Conservation (phyloP, 2,329 filamentous ascomycete species). For the Sclerotinia sclerotiorum region DNA sequence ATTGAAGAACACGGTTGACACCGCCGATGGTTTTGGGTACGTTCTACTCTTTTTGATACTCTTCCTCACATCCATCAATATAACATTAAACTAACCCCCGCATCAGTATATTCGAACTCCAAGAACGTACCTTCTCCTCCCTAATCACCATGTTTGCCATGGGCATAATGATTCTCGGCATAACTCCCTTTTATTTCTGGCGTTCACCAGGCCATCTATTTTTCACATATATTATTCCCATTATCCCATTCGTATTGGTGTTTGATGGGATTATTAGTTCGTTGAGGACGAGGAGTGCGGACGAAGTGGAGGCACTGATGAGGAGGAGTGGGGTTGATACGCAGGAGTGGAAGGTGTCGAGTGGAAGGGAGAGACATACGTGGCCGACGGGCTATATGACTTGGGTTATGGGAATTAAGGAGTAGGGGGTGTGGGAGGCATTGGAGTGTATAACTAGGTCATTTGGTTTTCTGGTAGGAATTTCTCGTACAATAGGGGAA, state of each 20-base stretch:
- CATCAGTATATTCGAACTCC: conserved; percentile 68
- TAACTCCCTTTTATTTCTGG: conserved; percentile 52
- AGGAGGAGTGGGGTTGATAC: conserved; percentile 49
- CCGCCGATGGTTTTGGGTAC: conserved; percentile 62
- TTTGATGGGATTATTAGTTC: conserved; percentile 70
- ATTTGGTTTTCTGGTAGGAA: neutral
- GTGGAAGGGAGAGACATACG: conserved; percentile 46
- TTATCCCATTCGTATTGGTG: conserved; percentile 65
- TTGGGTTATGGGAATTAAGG: conserved; percentile 46
- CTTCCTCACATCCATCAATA: too few species aligned
- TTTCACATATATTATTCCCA: conserved; percentile 65
- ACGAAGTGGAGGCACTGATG: conserved; percentile 62
- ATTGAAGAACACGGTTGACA: conserved; percentile 62
- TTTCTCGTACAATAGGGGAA: neutral
- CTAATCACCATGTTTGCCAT: conserved; percentile 55
- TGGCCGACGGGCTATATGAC: conserved; percentile 50
- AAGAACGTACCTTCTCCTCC: conserved; percentile 59
- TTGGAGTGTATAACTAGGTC: neutral
- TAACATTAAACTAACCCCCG: neutral
- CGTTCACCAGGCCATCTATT: conserved; percentile 49
- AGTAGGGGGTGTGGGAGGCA: conserved; percentile 19
- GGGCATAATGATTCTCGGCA: conserved; percentile 51
- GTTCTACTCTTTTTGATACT: conserved; percentile 10
- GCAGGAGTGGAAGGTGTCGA: conserved; percentile 46
- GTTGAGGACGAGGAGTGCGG: conserved; percentile 64